Base-by-base conservation (phyloP, 108 stramenopile genomes). In the Schizochytrium sp. region DNA sequence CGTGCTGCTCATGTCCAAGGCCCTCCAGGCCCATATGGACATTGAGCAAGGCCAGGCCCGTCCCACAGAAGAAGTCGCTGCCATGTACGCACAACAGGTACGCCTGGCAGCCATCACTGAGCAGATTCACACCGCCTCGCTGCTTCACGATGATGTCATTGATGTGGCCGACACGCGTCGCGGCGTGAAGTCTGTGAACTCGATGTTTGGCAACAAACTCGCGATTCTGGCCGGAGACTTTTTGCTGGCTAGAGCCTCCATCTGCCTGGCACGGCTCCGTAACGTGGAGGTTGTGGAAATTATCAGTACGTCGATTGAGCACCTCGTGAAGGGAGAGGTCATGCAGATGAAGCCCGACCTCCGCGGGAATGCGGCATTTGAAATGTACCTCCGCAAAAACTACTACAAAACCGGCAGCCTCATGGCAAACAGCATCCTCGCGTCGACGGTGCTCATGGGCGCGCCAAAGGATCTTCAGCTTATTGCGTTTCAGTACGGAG, bases 101-200 rank as follows among this genome's bases (percentile, higher is more conserved):
- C 92, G 99, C 5, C 93, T 99, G 61, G 99, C 98, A 13, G 97
- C 98, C 93, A 98, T 99, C 46, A 96, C 97, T 17, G 99, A 99
- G 95, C 96, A 98, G 94, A 98, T 99, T 87, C 99, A 99, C 93
- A 98, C 99, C 3, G 98, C 99, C 40, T 96, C 95, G n/a, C 92
- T 99, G 17, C 96, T 98, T 88, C 97, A 99, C 91, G 99, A 99
- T 88, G 99, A 99, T 91, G 99, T 99, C 72, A 98, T 99, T 90
- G 99, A 99, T 87, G 95, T 95, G 72, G 95, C 98, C 45, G 97
- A 98, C 88, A 97, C 96, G 50, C 95, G 99, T 3, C 93, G 99
- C 4, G 97, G 97, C 3, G 91, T 93, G n/a, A 93, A 97, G 2
- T 93, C 97, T 28, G 97, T 97, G 57, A 98, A 98, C 87, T 92